Base-by-base conservation (phyloP, 345 rosid genomes). In the Moricandia arvensis region DNA sequence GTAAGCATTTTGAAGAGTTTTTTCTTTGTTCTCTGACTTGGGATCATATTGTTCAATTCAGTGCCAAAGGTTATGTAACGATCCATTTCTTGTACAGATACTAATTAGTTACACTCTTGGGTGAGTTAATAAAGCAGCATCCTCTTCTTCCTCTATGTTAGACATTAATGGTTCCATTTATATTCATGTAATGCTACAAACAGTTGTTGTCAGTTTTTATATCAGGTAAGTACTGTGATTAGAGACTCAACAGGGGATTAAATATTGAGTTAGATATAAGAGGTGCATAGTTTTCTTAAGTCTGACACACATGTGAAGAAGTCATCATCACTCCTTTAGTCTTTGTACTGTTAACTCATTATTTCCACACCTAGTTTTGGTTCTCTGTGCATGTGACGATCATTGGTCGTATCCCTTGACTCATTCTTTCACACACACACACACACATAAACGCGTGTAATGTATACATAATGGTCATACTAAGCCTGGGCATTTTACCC, bases 351-450 rank as follows among this genome's bases (percentile, higher is more conserved):
- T 27, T 35, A 49, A 59, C 68, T 72, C n/a, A n/a, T 78, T 78
- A 27, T 30, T 29, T 49, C 35, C 13, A 17, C 73, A 29, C 35
- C 59, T 66, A n/a, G 24, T 66, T 71, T 29, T 66, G 77, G 77
- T 66, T 78, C n/a, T 67, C 59, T 49, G 18, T 66, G 77, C 81
- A 66, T 76, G 80, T 76, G 80, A 76, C 66, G 51, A 70, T 35
- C 71, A 59, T 37, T 78, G 77, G 81, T 72, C 64, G 47, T 67
- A 78, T 53, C 59, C 75, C 60, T 63, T 77, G 66, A 69, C 75
- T 15, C 66, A 45, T 57, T 70, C 80, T 21, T 59, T 65, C 72
- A 21, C 70, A 0, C 65, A 30, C 73, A 11, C 47, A 55, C 72
- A 21, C 70, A 0, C 65, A 30, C 73, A 11, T 33, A 55, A 17